Conservation (phyloP, 2,329 filamentous ascomycete genomes). For the Phyllosticta citrichinensis region DNA sequence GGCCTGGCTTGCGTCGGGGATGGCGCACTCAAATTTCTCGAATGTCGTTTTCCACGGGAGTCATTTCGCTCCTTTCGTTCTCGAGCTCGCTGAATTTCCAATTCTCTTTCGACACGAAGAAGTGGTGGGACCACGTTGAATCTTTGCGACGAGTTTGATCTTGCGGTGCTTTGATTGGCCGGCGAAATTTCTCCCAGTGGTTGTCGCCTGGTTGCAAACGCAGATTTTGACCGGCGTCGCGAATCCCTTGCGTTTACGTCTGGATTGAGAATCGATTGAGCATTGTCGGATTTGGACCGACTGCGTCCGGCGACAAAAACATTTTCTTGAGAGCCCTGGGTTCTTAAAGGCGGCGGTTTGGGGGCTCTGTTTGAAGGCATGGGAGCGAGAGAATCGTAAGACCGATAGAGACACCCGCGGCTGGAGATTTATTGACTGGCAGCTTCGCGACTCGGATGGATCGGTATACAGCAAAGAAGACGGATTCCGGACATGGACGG, state of each 20-base stretch:
- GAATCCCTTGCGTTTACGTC: not conserved
- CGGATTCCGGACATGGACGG: not conserved
- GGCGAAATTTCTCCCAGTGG: constrained; percentile 9
- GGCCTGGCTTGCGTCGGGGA: constrained; percentile 3
- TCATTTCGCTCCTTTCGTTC: not conserved
- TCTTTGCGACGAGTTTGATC: not conserved
- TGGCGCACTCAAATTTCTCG: constrained; percentile 1
- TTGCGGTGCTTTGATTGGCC: not conserved
- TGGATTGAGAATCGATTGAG: not conserved
- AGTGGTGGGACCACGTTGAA: not conserved
- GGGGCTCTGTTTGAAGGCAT: not conserved
- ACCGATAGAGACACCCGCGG: not conserved
- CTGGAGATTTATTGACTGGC: not conserved
- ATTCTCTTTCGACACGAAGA: not conserved
- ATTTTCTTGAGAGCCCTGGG: not conserved
- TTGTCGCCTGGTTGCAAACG: not conserved
- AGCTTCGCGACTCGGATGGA: not conserved
- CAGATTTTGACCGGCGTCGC: constrained; percentile 3
- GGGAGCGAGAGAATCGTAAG: not conserved
- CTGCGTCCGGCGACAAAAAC: not conserved
- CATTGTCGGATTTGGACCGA: not conserved
- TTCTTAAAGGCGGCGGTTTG: not conserved
- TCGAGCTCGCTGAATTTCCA: not conserved
- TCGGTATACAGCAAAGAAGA: not conserved
- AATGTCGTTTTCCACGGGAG: not conserved